Conservation (phyloP, 108 stramenopile species). For the Aurantiochytrium sp. region DNA sequence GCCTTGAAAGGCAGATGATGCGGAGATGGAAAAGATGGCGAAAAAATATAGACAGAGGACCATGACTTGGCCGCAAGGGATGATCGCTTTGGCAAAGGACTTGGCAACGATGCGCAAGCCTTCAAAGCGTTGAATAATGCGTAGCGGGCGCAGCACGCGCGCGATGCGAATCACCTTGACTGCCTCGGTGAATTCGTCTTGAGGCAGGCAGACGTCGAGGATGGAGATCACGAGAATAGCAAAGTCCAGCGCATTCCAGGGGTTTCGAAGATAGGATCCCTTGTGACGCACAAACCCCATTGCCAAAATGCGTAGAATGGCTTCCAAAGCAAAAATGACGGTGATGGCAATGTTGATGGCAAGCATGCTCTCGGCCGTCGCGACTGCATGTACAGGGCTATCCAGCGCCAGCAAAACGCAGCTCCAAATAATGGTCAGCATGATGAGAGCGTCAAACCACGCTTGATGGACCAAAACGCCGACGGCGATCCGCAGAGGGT, state of each 20-base stretch:
- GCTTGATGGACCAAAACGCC: neutral
- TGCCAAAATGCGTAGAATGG: conserved; percentile 29
- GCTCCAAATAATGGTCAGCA: conserved; percentile 30
- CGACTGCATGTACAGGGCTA: conserved; percentile 23
- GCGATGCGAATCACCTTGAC: conserved; percentile 41
- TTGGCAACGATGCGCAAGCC: conserved; percentile 60
- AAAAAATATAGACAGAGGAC: conserved; percentile 44
- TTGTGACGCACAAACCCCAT: neutral
- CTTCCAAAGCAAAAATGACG: conserved; percentile 40
- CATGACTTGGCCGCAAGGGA: conserved; percentile 45
- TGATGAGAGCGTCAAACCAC: conserved; percentile 29
- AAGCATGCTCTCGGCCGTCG: neutral
- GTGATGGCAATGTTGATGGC: conserved; percentile 26
- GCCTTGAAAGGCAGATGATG: conserved; percentile 56
- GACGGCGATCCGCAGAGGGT: neutral
- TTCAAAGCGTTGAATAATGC: conserved; percentile 52
- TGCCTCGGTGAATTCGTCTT: neutral
- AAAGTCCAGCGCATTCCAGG: conserved; percentile 49
- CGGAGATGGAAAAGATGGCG: conserved; percentile 58
- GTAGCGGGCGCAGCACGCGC: conserved; percentile 58
- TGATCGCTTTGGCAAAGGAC: conserved; percentile 48
- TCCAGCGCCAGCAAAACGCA: conserved; percentile 38
- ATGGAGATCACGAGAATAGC: conserved; percentile 37
- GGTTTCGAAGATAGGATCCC: conserved; percentile 28
- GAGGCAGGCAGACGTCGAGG: conserved; percentile 27